Evolutionary conservation across 345 rosid genomes (phyloP).

Genomic region (Brassica cretica): DNA sequence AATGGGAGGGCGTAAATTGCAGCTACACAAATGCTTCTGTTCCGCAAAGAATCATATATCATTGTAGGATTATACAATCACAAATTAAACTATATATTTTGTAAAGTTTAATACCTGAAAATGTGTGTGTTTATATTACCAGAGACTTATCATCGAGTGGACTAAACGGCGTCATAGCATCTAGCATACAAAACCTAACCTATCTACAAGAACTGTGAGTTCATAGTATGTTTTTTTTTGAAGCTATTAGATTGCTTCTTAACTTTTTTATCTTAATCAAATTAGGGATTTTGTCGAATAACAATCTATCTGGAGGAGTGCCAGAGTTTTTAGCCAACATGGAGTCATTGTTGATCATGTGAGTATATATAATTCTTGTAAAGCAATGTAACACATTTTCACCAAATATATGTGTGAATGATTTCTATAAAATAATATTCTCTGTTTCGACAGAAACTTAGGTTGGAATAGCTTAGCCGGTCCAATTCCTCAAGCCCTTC

Average conservation of each 20-base stretch:
- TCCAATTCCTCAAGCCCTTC: slow-evolving; percentile 41
- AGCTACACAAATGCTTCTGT: slow-evolving; percentile 3
- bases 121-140: neutral
- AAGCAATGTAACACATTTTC: neutral
- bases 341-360: slow-evolving; percentile 8
- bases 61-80: slow-evolving; percentile 38
- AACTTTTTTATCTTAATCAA: neutral
- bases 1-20: slow-evolving; percentile 36
- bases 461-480: slow-evolving; percentile 44
- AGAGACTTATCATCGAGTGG: slow-evolving; percentile 49
- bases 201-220: slow-evolving; percentile 43
- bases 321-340: neutral
- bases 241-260: neutral
- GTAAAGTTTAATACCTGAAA: neutral
- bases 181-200: slow-evolving; percentile 36
- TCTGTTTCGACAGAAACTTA: slow-evolving; percentile 41
- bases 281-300: neutral
- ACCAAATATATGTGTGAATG: neutral
- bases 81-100: neutral
- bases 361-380: slow-evolving; percentile 35
- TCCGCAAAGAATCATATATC: slow-evolving; percentile 43
- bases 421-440: neutral
- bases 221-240: neutral
- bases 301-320: neutral
- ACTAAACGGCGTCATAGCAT: slow-evolving; percentile 37